Conservation (phyloP, 306 rosid genomes). For the Cucurbita pepo region DNA sequence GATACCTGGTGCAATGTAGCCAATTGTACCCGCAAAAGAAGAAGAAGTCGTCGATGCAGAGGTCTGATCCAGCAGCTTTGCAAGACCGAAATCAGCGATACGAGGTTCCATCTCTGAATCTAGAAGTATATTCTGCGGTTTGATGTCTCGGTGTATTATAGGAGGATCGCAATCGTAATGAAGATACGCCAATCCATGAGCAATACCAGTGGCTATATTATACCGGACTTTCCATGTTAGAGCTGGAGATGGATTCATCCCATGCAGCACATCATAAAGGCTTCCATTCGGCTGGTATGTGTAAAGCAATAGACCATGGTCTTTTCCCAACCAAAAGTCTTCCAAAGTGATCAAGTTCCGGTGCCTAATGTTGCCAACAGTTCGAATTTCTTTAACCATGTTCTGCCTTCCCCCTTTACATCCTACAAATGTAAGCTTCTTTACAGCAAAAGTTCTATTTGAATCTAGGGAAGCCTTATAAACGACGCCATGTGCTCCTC, state of each 20-base stretch:
- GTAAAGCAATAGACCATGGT: constrained; percentile 55
- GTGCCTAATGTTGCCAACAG: constrained; percentile 52
- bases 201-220: constrained; percentile 55
- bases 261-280: constrained; percentile 47
- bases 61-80: constrained; percentile 58
- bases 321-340: constrained; percentile 46
- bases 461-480: constrained; percentile 44
- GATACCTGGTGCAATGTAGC: constrained; percentile 80
- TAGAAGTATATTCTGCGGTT: constrained; percentile 63
- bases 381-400: constrained; percentile 56
- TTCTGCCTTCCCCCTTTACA: constrained; percentile 25
- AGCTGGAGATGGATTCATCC: constrained; percentile 22
- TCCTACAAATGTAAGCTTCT: constrained; percentile 41
- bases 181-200: constrained; percentile 67
- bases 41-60: constrained; percentile 25
- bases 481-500: constrained; percentile 82
- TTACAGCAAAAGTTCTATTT: constrained; percentile 39
- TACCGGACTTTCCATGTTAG: constrained; percentile 54
- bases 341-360: constrained; percentile 57
- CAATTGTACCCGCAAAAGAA: constrained; percentile 47
- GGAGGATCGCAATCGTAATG: constrained; percentile 70
- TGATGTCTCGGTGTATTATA: constrained; percentile 76
- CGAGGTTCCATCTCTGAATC: constrained; percentile 74
- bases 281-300: constrained; percentile 19
- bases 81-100: constrained; percentile 73